Evolutionary conservation across 169 alveolate species (phyloP), one percentile per base, ranked within the genome.

Genomic region (Plasmodium yoelii): DNA sequence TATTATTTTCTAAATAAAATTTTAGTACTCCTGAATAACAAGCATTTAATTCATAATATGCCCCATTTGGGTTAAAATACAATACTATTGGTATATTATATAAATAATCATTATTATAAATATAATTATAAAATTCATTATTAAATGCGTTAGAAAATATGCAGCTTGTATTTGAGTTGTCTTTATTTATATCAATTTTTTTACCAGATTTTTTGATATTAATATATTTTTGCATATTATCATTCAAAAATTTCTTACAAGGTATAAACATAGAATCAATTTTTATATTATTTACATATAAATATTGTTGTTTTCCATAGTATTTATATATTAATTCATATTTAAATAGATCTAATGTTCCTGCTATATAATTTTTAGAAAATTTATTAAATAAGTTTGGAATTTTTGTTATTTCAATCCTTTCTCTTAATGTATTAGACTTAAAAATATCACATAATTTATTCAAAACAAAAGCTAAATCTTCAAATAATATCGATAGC

Each of bases 221-320:
- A 10, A 67, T 53, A 82, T 82, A 82, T 68, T 69, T 56, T 15
- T 82, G 72, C 64, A 68, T 82, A 12, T 69, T 82, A 46, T 67
- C 84, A 44, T 49, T 67, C 34, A 82, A 63, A 42, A 82, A 69
- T 19, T 39, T 68, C 64, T 82, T 82, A 82, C 90, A 68, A 18
- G 90, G 90, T 39, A 82, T 82, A 71, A 82, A 82, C 90, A 82
- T 82, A 59, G 86, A 82, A 68, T 82, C 90, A 57, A 82, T 12
- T 68, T 82, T 65, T 9, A 47, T 47, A 6, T 61, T 60, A 15
- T 82, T 82, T 0, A 82, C 47, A 44, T 55, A 42, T 51, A 82
- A 42, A 60, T 82, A 82, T 26, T 82, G 59, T 72, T 82, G 90
- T 19, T 82, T 82, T 60, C 72, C 90, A 39, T 82, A 82, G 12